These are phyloP conservation scores for Protea cynaroides DNA, from an alignment of 164 flowering plant genomes.

Conservation along the genomic window DNA sequence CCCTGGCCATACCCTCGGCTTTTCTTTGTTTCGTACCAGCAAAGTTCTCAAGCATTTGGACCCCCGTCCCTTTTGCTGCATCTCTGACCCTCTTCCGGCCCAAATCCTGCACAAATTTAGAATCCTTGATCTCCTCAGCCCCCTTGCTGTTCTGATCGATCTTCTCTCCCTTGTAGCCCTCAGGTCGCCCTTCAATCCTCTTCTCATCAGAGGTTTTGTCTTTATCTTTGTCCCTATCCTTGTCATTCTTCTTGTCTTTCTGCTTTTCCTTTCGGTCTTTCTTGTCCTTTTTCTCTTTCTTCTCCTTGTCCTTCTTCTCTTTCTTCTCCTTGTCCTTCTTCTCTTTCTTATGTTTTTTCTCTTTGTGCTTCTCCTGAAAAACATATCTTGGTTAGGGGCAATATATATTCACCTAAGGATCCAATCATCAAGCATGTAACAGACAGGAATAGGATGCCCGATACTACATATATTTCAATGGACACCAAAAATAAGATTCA, in stretches of 20 bases:
- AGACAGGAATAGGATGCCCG: too few species aligned
- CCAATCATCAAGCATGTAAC: too few species aligned
- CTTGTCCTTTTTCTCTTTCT: conserved; percentile 49
- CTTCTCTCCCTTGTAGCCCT: conserved; percentile 24
- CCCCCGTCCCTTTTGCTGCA: conserved; percentile 33
- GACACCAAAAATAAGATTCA: not conserved
- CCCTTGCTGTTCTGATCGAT: conserved; percentile 16
- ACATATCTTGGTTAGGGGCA: conserved; percentile 7
- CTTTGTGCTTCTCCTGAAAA: conserved; percentile 65
- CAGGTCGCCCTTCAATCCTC: conserved; percentile 24
- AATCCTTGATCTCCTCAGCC: conserved; percentile 23
- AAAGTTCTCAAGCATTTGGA: conserved; percentile 28
- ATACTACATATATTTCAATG: too few species aligned
- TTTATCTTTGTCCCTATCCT: conserved; percentile 37
- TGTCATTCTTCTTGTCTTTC: conserved; percentile 56
- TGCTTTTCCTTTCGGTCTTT: conserved; percentile 60
- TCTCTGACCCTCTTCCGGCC: conserved; percentile 44
- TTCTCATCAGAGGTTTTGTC: conserved; percentile 28
- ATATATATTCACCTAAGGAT: not conserved
- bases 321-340: conserved; percentile 47
- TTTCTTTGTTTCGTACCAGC: conserved; percentile 25
- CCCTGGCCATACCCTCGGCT: conserved; percentile 28
- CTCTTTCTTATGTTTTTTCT: conserved; percentile 56
- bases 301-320: conserved; percentile 32
- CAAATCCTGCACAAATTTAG: conserved; percentile 42